A percentile compares a stretch with the other conserved stretches of the same genome.
Conservation (phyloP, 768 basidiomycete species). For the Mrakia gelida region DNA sequence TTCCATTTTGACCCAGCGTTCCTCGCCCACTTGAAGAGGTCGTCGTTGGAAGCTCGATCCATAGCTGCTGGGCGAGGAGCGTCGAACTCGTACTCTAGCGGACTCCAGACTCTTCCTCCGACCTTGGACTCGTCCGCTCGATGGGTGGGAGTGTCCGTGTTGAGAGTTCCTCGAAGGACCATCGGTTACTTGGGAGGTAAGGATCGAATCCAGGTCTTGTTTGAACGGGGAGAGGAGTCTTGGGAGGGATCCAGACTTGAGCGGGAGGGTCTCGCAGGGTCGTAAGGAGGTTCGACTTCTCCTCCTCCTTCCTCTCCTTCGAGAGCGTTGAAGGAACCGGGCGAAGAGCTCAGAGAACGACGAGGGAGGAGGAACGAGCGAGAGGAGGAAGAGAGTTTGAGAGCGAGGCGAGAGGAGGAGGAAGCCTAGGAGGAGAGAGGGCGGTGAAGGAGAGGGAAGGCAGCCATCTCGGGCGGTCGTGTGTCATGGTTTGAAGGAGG, state of each 20-base stretch:
- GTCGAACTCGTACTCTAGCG: not conserved
- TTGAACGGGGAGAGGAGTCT: no score
- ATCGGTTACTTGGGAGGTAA: no score
- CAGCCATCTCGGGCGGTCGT: not conserved
- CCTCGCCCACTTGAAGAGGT: constrained; percentile 7
- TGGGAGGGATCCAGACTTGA: no score
- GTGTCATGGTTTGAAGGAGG: not conserved
- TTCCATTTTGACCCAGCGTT: constrained; percentile 14
- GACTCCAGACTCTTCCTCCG: not conserved
- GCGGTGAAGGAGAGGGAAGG: not conserved
- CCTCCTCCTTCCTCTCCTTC: no score
- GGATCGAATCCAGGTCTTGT: no score
- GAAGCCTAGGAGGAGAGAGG: constrained; percentile 17
- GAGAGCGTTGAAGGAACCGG: not conserved
- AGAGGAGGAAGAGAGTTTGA: not conserved
- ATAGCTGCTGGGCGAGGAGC: not conserved
- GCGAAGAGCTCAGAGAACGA: not conserved
- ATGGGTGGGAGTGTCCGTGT: no score
- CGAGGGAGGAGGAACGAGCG: not conserved
- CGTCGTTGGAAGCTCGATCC: constrained; percentile 4
- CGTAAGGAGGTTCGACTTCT: not conserved
- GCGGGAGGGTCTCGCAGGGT: no score
- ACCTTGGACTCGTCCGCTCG: not conserved
- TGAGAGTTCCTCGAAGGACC: no score
- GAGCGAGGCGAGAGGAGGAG: not conserved